Evolutionary conservation across 129 eudicot genomes (phyloP), one percentile per base, ranked within the genome.

Genomic region (Flaveria brownii): DNA sequence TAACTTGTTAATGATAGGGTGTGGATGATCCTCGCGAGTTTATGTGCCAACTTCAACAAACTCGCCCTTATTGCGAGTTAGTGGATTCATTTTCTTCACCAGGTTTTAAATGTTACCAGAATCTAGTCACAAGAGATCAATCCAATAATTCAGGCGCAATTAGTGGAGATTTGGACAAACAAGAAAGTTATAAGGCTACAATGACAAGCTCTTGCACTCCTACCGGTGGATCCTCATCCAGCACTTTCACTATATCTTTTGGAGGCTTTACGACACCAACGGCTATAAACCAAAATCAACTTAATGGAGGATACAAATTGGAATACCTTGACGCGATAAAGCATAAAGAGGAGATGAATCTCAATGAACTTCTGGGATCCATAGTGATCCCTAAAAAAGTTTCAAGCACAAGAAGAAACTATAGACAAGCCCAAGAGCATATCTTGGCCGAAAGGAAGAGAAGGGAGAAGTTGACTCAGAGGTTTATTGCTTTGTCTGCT

Each of bases 381-480:
- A 78, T 71, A 47, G 72, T 60, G 50, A 20, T 78, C 33, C 82
- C 79, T 25, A 80, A 45, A 65, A 65, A 68, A 47, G 70, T 28
- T n/a, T 15, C 56, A 6, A 52, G 63, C 74, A 65, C 74, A 0
- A 80, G 68, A 74, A 73, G 83, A 74, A 80, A 80, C 50, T 51
- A 36, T 52, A 73, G 68, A 14, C 83, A 80, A 68, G 75, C 78
- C 23, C 83, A 80, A 73, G 83, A 80, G 28, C 83, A 80, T 80
- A 72, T 80, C 5, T 43, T 80, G 47, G 79, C 83, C 2, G 83
- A 80, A 55, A 80, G 83, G 75, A 80, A 73, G 70, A 80, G 83
- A 80, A 80, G 83, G 74, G 83, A 80, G 74, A 80, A 80, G 79
- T 8, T 80, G 30, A 74, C 83, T 56, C 83, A 36, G 11, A 69